A percentile compares a stretch with the other conserved stretches of the same genome.
Evolutionary conservation across 2,329 filamentous ascomycete genomes (phyloP).

Genomic region (Arthrobotrys pseudoclavata): DNA sequence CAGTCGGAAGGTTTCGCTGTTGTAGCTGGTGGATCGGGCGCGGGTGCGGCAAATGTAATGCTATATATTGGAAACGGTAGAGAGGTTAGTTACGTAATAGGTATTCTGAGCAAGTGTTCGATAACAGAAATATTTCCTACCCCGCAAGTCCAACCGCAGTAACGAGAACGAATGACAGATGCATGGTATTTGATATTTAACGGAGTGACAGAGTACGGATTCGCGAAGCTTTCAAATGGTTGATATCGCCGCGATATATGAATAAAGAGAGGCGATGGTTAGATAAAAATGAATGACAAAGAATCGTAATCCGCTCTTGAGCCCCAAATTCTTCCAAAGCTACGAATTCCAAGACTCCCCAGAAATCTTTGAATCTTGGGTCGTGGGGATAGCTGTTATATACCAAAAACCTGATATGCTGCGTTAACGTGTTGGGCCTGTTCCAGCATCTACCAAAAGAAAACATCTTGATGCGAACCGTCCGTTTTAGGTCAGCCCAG

Average conservation of each 20-base stretch:
- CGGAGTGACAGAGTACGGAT: background rate
- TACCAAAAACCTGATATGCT: background rate
- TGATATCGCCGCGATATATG: background rate
- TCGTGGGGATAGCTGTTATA: constrained; percentile 17
- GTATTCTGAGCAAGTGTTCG: too few relatives aligned
- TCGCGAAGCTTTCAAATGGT: background rate
- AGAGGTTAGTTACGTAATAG: background rate
- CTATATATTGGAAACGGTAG: background rate
- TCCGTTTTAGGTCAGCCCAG: constrained; percentile 16
- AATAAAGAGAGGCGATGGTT: constrained; percentile 19
- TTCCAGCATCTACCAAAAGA: constrained; percentile 5
- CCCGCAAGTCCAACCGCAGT: constrained; percentile 4
- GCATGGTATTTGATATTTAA: constrained; percentile 2
- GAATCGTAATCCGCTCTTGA: background rate
- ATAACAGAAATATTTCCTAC: background rate
- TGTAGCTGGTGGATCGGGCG: background rate
- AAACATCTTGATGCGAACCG: background rate
- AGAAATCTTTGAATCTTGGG: background rate
- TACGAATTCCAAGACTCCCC: constrained; percentile 5
- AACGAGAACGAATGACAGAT: background rate
- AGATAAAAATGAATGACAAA: constrained; percentile 14
- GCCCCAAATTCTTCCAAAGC: background rate
- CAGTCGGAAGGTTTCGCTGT: background rate
- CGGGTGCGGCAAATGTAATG: background rate
- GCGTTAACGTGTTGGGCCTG: constrained; percentile 13